phyloP scores from a whole-genome alignment of 306 rosid genomes.

The Cicer chorassanicum region DNA sequence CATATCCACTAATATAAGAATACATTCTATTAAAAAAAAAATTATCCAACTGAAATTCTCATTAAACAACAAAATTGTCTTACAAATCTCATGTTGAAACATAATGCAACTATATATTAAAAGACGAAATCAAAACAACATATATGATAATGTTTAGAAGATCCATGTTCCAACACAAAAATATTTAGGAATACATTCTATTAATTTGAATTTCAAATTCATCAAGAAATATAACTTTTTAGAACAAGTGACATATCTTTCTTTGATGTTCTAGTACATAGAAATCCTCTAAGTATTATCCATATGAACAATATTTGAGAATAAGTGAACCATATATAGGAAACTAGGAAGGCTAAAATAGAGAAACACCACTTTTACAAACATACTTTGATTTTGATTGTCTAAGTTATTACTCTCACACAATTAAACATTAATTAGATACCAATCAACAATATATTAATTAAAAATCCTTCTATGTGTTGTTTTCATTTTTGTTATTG shows the following conservation, averaged over 20 bases:
- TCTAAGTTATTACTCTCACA: not conserved
- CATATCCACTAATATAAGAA: too few species aligned
- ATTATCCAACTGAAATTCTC: slow-evolving; percentile 42
- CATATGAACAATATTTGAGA: too few species aligned
- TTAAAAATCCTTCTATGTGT: not conserved
- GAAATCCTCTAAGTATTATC: too few species aligned
- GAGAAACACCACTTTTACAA: slow-evolving; percentile 9
- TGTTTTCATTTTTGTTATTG: slow-evolving; percentile 11
- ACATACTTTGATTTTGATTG: not conserved
- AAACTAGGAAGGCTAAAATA: not conserved
- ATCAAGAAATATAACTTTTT: too few species aligned
- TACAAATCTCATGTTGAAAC: slow-evolving; percentile 45
- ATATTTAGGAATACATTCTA: too few species aligned
- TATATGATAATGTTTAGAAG: slow-evolving; percentile 16
- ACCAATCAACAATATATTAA: not conserved
- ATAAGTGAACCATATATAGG: too few species aligned
- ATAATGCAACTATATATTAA: slow-evolving; percentile 50
- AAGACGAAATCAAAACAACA: slow-evolving; percentile 39
- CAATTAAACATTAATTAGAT: not conserved
- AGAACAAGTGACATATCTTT: too few species aligned
- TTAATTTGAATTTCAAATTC: too few species aligned
- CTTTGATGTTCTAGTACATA: too few species aligned
- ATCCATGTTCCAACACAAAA: slow-evolving; percentile 28
- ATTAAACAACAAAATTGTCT: slow-evolving; percentile 41
- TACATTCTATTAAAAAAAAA: too few species aligned